Percentiles rank a stretch among this genome's conserved stretches.
Evolutionary conservation across 2,329 filamentous ascomycete genomes (phyloP).

Genomic region (Lecanicillium sp.): DNA sequence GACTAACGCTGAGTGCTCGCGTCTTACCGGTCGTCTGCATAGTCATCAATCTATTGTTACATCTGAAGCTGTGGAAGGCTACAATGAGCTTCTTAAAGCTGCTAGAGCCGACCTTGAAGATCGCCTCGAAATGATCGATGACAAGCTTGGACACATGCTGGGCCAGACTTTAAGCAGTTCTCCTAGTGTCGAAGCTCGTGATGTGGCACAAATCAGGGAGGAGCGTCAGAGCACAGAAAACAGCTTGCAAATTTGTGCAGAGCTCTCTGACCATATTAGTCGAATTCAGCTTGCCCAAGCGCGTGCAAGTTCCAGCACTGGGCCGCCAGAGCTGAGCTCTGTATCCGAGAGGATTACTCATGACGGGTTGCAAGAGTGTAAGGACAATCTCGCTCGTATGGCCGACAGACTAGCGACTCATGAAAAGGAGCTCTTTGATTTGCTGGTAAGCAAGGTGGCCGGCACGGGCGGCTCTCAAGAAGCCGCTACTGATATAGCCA

Average conservation of each 20-base stretch:
- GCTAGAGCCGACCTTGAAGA: conserved; percentile 15
- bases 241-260: conserved; percentile 17
- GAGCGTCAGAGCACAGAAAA: conserved; percentile 19
- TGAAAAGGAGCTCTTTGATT: conserved; percentile 7
- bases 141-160: conserved; percentile 15
- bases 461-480: not conserved
- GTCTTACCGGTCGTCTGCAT: not conserved
- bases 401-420: conserved; percentile 1
- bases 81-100: conserved; percentile 13
- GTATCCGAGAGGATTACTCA: conserved; percentile 11
- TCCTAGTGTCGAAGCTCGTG: not conserved
- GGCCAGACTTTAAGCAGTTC: not conserved
- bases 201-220: conserved; percentile 15
- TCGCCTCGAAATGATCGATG: conserved; percentile 14
- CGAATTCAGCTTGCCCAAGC: conserved; percentile 14
- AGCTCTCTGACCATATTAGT: conserved; percentile 18
- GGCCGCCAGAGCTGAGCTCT: not conserved
- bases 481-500: not conserved
- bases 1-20: not conserved
- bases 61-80: conserved; percentile 13
- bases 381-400: conserved; percentile 6
- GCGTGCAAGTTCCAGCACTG: not conserved
- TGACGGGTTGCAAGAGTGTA: conserved; percentile 15
- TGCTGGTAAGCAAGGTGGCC: not conserved
- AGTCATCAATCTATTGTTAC: conserved; percentile 13